Conservation (phyloP, 2,329 filamentous ascomycete genomes). For the Penicillium sp. region DNA sequence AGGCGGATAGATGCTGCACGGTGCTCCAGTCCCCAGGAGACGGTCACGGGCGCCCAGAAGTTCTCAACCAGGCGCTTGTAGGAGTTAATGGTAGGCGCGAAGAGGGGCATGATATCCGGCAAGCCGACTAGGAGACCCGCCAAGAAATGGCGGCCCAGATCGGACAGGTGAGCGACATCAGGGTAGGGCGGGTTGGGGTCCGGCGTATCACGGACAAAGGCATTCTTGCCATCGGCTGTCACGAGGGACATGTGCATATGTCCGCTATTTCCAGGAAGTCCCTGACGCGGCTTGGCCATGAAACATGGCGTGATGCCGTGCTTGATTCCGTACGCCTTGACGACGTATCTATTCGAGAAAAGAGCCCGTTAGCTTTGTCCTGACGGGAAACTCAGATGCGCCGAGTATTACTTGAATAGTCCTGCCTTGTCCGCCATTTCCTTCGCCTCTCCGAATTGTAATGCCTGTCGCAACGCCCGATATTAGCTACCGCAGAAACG, state of each 20-base stretch:
- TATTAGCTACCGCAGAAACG: neutral
- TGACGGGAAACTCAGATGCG: neutral
- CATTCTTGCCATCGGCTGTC: slow-evolving; percentile 72
- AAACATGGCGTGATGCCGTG: slow-evolving; percentile 94
- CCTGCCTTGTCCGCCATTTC: slow-evolving; percentile 88
- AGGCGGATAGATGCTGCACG: slow-evolving; percentile 85
- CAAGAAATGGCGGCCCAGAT: slow-evolving; percentile 86
- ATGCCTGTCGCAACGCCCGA: slow-evolving; percentile 46
- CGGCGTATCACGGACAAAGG: slow-evolving; percentile 67
- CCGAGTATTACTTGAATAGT: slow-evolving; percentile 70
- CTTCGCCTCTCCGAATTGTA: slow-evolving; percentile 82
- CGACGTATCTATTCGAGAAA: slow-evolving; percentile 57
- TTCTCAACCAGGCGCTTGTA: slow-evolving; percentile 98
- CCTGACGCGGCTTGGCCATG: slow-evolving; percentile 94
- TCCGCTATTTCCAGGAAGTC: slow-evolving; percentile 87
- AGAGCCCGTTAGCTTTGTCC: slow-evolving; percentile 7
- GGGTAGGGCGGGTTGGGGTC: slow-evolving; percentile 67
- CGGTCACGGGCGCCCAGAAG: slow-evolving; percentile 97
- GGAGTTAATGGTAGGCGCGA: slow-evolving; percentile 93
- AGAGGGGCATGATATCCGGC: slow-evolving; percentile 89
- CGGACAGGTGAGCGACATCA: slow-evolving; percentile 75
- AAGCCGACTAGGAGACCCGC: slow-evolving; percentile 84
- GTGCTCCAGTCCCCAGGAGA: slow-evolving; percentile 95
- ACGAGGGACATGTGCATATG: slow-evolving; percentile 93
- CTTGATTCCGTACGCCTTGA: slow-evolving; percentile 80